phyloP scores from a whole-genome alignment of 805 yeast species.

The Groenewaldozyma salmanticensis region DNA sequence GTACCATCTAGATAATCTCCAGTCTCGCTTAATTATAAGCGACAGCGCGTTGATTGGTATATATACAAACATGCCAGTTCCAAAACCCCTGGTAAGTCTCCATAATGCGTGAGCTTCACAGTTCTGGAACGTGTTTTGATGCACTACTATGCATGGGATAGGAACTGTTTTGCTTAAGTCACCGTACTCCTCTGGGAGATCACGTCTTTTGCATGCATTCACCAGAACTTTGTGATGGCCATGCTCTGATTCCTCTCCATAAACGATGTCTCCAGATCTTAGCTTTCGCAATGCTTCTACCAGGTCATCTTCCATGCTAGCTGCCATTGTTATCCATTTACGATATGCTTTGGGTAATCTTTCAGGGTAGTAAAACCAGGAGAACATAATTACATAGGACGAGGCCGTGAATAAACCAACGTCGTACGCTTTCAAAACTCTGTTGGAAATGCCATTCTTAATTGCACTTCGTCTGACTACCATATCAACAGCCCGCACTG shows the following conservation, averaged over 20 bases:
- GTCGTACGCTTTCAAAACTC: constrained; percentile 5
- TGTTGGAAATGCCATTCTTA: neutral
- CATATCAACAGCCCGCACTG: constrained; percentile 14
- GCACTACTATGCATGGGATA: constrained; percentile 34
- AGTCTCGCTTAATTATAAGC: constrained; percentile 18
- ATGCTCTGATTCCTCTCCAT: constrained; percentile 28
- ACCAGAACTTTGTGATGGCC: constrained; percentile 28
- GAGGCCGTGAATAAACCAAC: constrained; percentile 15
- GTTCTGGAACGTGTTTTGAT: constrained; percentile 30
- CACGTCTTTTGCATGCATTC: constrained; percentile 27
- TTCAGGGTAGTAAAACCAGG: constrained; percentile 30
- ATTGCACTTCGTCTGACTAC: constrained; percentile 4
- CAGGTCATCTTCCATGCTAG: constrained; percentile 36
- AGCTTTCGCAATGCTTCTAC: constrained; percentile 27
- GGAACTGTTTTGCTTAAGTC: constrained; percentile 25
- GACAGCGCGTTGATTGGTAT: constrained; percentile 33
- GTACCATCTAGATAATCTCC: constrained; percentile 13
- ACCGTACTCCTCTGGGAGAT: constrained; percentile 29
- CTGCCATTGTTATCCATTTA: constrained; percentile 41
- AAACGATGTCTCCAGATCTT: constrained; percentile 26
- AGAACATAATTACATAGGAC: constrained; percentile 21
- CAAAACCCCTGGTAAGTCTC: constrained; percentile 35
- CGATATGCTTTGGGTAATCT: constrained; percentile 35
- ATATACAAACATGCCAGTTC: constrained; percentile 33
- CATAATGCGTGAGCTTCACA: constrained; percentile 41